Evolutionary conservation across 1,284 basidiomycete genomes (phyloP).

Genomic region (Austroboletus niveus): DNA sequence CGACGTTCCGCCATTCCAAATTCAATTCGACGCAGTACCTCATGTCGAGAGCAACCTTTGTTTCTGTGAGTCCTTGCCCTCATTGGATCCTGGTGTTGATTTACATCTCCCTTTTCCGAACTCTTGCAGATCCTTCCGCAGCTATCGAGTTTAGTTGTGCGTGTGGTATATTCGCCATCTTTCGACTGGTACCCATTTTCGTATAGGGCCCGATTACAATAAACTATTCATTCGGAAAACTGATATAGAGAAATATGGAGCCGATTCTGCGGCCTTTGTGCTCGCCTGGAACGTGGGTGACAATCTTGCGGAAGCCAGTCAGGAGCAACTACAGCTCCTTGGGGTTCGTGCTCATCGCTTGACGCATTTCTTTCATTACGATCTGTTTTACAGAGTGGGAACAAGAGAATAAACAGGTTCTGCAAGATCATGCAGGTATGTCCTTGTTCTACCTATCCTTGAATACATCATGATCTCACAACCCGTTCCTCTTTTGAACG

Average conservation of each 20-base stretch:
- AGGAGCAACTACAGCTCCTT: no score
- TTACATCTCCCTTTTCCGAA: background rate
- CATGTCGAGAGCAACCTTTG: constrained; percentile 20
- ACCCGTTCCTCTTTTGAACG: background rate
- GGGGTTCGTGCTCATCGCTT: background rate
- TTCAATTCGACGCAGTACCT: constrained; percentile 2
- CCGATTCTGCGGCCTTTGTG: constrained; percentile 4
- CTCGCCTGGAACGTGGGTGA: no score
- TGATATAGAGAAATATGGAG: constrained; percentile 12
- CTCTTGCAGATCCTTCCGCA: constrained; percentile 2
- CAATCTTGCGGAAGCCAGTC: no score
- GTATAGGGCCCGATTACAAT: constrained; percentile 18
- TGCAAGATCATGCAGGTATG: constrained; percentile 27
- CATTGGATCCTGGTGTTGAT: background rate
- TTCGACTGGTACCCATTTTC: background rate
- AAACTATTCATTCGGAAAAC: constrained; percentile 16
- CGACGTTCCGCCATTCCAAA: background rate
- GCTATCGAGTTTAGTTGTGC: background rate
- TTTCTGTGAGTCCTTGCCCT: constrained; percentile 15
- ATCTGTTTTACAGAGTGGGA: constrained; percentile 8
- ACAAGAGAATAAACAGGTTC: constrained; percentile 7
- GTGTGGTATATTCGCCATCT: background rate
- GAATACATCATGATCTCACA: background rate
- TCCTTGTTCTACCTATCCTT: background rate
- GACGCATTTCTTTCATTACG: background rate